A percentile compares a stretch with the other conserved stretches of the same genome.
phyloP scores from a whole-genome alignment of 1,284 basidiomycete species.

The Ustilago tritici region DNA sequence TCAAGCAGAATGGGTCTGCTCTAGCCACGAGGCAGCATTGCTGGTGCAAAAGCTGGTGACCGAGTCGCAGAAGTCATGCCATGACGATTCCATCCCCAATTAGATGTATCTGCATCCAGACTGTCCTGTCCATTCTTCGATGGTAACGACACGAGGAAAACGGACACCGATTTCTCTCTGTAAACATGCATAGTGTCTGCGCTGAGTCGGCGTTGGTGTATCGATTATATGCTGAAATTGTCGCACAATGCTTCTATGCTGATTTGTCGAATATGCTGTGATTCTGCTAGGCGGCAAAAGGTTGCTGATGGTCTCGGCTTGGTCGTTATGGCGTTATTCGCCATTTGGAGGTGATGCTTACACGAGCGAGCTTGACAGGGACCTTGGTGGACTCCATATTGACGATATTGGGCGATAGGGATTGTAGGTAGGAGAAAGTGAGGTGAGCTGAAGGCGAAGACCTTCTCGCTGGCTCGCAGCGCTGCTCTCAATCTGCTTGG shows the following conservation, averaged over 20 bases:
- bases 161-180: too few species aligned
- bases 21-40: not conserved
- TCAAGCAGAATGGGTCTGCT: not conserved
- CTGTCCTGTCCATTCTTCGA: not conserved
- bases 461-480: conserved; percentile 1
- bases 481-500: not conserved
- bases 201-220: not conserved
- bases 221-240: not conserved
- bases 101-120: not conserved
- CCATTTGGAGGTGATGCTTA: conserved; percentile 41
- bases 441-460: conserved; percentile 30
- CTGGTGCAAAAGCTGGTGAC: not conserved
- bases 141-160: too few species aligned
- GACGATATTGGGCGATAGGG: conserved; percentile 44
- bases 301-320: conserved; percentile 1
- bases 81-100: not conserved
- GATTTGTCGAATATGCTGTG: not conserved
- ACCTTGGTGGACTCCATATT: conserved; percentile 61
- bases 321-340: not conserved
- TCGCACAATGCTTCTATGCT: conserved; percentile 1
- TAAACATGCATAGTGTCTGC: not conserved
- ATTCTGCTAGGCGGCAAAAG: conserved; percentile 2
- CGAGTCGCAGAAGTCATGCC: not conserved
- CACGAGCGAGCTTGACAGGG: conserved; percentile 58
- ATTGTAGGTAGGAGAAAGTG: conserved; percentile 32